phyloP scores from a whole-genome alignment of 768 basidiomycete genomes.

The Pisolithus marmoratus region DNA sequence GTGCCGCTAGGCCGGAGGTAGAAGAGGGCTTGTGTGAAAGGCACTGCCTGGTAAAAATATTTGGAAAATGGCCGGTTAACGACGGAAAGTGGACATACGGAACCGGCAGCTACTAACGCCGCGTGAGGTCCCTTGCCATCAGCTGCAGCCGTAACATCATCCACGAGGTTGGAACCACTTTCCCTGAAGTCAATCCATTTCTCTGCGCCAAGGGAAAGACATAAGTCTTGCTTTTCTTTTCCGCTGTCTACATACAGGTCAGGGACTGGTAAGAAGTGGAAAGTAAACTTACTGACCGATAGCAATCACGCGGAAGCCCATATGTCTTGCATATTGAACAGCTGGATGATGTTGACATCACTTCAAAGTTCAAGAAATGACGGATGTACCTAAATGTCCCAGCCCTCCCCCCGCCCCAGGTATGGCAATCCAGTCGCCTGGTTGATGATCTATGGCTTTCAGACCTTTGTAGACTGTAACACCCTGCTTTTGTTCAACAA shows the following conservation, averaged over 20 bases:
- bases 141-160: slow-evolving; percentile 31
- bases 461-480: slow-evolving; percentile 44
- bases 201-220: slow-evolving; percentile 35
- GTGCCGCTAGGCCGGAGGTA: slow-evolving; percentile 41
- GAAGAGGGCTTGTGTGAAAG: slow-evolving; percentile 38
- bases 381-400: slow-evolving; percentile 32
- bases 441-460: slow-evolving; percentile 28
- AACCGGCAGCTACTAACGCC: slow-evolving; percentile 18
- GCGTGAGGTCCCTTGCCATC: slow-evolving; percentile 43
- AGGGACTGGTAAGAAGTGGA: neutral
- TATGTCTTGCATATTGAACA: slow-evolving; percentile 39
- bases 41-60: slow-evolving; percentile 19
- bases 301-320: slow-evolving; percentile 42
- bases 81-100: slow-evolving; percentile 5
- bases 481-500: slow-evolving; percentile 14
- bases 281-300: slow-evolving; percentile 20
- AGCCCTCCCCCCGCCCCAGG: slow-evolving; percentile 37
- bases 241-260: slow-evolving; percentile 32
- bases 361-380: neutral
- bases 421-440: slow-evolving; percentile 38
- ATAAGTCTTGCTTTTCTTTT: slow-evolving; percentile 34
- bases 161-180: slow-evolving; percentile 31
- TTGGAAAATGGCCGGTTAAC: neutral
- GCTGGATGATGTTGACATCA: slow-evolving; percentile 17
- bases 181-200: slow-evolving; percentile 44